A percentile compares a stretch with the other conserved stretches of the same genome.
Conservation (phyloP, 768 basidiomycete species). For the Trametes sanguinea region DNA sequence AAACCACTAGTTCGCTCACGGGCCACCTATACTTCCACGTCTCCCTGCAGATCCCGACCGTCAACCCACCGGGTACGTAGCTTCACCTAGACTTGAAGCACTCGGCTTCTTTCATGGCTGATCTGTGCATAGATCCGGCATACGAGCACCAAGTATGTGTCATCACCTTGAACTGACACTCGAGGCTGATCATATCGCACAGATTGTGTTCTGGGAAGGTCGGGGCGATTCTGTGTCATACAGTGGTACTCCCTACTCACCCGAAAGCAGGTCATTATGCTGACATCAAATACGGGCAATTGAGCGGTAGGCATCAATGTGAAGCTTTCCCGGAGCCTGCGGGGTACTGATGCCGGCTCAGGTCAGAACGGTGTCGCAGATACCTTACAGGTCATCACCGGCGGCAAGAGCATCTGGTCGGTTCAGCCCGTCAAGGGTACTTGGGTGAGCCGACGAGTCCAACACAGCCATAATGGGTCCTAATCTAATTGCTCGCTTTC, state of each 20-base stretch:
- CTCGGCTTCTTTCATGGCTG: neutral
- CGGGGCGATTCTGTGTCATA: neutral
- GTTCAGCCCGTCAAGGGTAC: constrained; percentile 27
- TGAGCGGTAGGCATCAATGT: constrained; percentile 15
- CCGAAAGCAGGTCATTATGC: constrained; percentile 20
- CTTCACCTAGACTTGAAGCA: neutral
- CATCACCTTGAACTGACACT: neutral
- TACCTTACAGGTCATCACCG: constrained; percentile 28
- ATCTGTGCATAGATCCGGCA: constrained; percentile 18
- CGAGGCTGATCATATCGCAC: neutral
- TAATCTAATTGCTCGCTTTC: neutral
- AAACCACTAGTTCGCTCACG: constrained; percentile 33
- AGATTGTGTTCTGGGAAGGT: constrained; percentile 30
- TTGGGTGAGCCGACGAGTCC: constrained; percentile 19
- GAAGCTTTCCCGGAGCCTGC: neutral
- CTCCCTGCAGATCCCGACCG: constrained; percentile 27
- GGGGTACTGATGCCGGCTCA: neutral
- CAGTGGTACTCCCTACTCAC: neutral
- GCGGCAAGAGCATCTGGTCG: constrained; percentile 28
- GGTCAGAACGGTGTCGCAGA: constrained; percentile 28
- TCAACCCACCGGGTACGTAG: constrained; percentile 23
- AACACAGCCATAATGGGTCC: neutral
- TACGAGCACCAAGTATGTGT: constrained; percentile 25
- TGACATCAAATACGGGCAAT: constrained; percentile 28
- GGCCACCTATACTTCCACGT: constrained; percentile 28